Evolutionary conservation across 228 moss, liverwort and hornwort species (phyloP).

Genomic region (Sphagnum magellanicum): DNA sequence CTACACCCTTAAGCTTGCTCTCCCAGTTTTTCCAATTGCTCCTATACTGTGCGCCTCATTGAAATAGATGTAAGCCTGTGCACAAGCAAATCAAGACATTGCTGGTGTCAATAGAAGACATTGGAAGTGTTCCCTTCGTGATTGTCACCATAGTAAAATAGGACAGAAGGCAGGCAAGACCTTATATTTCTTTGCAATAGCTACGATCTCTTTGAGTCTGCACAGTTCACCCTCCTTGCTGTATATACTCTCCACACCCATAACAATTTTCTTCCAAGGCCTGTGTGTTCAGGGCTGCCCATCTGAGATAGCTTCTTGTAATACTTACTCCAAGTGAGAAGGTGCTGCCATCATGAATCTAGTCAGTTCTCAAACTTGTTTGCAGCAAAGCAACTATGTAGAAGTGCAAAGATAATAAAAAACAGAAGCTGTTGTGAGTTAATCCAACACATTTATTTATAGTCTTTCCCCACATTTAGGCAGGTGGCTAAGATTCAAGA

Average conservation of each 20-base stretch:
- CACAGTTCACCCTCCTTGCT: conserved; percentile 98
- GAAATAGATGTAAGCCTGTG: conserved; percentile 73
- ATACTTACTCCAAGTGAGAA: conserved; percentile 70
- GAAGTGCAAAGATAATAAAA: neutral
- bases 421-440: neutral
- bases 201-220: conserved; percentile 71
- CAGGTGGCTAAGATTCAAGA: too few species aligned
- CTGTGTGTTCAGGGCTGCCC: conserved; percentile 88
- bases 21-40: conserved; percentile 84
- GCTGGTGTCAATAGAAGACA: neutral
- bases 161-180: conserved; percentile 13
- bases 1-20: conserved; percentile 85
- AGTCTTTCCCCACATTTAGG: too few species aligned
- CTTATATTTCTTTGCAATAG: conserved; percentile 79
- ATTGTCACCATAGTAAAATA: neutral
- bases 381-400: neutral
- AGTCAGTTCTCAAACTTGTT: neutral
- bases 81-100: neutral
- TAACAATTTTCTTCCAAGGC: conserved; percentile 96
- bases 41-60: conserved; percentile 99
- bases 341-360: conserved; percentile 20
- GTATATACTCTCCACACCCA: conserved; percentile 89
- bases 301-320: conserved; percentile 71
- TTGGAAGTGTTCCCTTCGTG: neutral
- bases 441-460: neutral